These are phyloP conservation scores for Erythrophleum ivorense DNA, from an alignment of 331 rosid species.

Conservation along the genomic window DNA sequence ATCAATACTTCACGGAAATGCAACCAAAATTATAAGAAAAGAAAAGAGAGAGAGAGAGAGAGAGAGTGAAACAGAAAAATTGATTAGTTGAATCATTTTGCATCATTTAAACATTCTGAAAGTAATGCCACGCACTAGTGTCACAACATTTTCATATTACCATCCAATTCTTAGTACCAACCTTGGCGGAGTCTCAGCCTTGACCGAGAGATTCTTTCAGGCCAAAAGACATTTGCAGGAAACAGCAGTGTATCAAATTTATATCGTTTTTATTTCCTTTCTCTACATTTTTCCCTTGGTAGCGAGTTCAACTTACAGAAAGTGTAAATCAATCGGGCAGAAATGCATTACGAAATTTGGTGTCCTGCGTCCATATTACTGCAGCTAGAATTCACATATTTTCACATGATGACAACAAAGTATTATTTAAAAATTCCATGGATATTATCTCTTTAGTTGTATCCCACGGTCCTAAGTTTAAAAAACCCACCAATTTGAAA, in stretches of 20 bases:
- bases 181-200: neutral
- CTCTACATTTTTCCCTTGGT: neutral
- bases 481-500: neutral
- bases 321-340: neutral
- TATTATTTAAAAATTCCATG: neutral
- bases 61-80: neutral
- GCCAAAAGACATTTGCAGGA: neutral
- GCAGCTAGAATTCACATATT: slow-evolving; percentile 11
- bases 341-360: slow-evolving; percentile 17
- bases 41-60: neutral
- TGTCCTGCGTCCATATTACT: neutral
- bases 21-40: neutral
- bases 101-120: neutral
- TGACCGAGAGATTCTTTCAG: neutral
- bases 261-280: neutral
- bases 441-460: neutral
- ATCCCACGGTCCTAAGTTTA: neutral
- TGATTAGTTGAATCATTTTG: neutral
- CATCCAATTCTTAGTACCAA: no score
- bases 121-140: neutral
- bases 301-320: neutral
- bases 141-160: neutral
- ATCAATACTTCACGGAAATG: neutral
- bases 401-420: neutral
- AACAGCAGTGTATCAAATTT: no score